Conservation (phyloP, 148 eudicot species). For the Agrostemma githago region DNA sequence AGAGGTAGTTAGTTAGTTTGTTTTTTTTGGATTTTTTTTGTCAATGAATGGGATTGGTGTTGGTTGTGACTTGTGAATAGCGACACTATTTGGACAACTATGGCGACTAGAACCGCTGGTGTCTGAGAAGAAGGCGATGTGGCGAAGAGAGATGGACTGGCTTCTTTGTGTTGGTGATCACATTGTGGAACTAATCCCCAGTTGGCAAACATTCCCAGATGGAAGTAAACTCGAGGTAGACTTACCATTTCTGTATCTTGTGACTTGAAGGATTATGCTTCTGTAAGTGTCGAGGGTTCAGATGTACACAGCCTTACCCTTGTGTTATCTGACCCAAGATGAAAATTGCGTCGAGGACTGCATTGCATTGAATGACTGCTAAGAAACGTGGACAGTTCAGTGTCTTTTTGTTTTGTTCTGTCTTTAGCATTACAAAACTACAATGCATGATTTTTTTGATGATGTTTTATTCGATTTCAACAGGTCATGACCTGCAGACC, state of each 20-base stretch:
- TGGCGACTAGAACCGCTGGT: constrained; percentile 59
- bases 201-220: constrained; percentile 47
- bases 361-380: neutral
- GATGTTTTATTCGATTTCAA: constrained; percentile 1
- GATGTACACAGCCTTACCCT: no score
- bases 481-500: constrained; percentile 87
- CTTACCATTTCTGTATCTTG: no score
- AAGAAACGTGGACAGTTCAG: no score
- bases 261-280: no score
- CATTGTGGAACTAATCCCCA: constrained; percentile 53
- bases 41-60: neutral
- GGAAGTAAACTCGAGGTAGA: constrained; percentile 59
- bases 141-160: constrained; percentile 69
- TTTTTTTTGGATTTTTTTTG: neutral
- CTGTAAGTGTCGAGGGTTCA: no score
- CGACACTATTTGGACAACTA: constrained; percentile 60
- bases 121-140: constrained; percentile 47
- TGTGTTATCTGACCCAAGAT: no score
- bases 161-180: constrained; percentile 56
- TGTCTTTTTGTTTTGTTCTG: no score
- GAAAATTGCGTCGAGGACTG: no score
- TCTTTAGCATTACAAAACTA: neutral
- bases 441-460: constrained; percentile 5
- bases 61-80: constrained; percentile 29
- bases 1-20: no score